Percentiles rank a stretch among this genome's conserved stretches.
phyloP scores from a whole-genome alignment of 805 yeast species.

The Ogataea philodendri region DNA sequence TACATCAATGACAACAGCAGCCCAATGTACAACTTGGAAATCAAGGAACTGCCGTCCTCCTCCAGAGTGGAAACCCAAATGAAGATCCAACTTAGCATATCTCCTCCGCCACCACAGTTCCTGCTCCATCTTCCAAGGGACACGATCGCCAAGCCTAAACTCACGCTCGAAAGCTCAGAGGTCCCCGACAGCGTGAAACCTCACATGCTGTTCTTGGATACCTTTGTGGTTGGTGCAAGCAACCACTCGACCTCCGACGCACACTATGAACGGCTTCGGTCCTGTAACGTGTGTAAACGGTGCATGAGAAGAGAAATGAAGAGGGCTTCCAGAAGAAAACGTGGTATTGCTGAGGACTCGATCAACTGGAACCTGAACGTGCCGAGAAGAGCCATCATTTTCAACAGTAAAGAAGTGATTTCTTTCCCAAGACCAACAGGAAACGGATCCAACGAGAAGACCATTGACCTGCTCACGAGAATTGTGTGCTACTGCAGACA shows the following conservation, averaged over 20 bases:
- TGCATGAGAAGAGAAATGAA: conserved; percentile 92
- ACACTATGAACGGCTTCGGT: conserved; percentile 24
- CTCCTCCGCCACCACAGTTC: conserved; percentile 75
- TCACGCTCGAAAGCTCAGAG: conserved; percentile 55
- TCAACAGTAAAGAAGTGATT: conserved; percentile 86
- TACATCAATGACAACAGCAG: conserved; percentile 25
- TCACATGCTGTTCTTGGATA: conserved; percentile 66
- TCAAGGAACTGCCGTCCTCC: conserved; percentile 68
- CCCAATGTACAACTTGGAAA: conserved; percentile 44
- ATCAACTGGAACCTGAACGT: conserved; percentile 73
- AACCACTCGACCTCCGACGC: conserved; percentile 2
- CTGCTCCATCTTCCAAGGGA: conserved; percentile 82
- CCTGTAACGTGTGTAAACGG: conserved; percentile 78
- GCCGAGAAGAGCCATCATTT: conserved; percentile 79
- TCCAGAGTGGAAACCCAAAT: conserved; percentile 97
- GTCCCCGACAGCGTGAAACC: conserved; percentile 48
- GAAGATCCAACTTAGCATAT: conserved; percentile 63
- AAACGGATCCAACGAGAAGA: conserved; percentile 31
- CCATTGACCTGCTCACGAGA: conserved; percentile 60
- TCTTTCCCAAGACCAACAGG: conserved; percentile 62
- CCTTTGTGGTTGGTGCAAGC: conserved; percentile 57
- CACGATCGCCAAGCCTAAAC: conserved; percentile 81
- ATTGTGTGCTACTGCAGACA: conserved; percentile 96
- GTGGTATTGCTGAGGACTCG: conserved; percentile 70
- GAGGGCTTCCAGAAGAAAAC: conserved; percentile 88